Conservation (phyloP, 306 rosid genomes). For the Delonix regia region DNA sequence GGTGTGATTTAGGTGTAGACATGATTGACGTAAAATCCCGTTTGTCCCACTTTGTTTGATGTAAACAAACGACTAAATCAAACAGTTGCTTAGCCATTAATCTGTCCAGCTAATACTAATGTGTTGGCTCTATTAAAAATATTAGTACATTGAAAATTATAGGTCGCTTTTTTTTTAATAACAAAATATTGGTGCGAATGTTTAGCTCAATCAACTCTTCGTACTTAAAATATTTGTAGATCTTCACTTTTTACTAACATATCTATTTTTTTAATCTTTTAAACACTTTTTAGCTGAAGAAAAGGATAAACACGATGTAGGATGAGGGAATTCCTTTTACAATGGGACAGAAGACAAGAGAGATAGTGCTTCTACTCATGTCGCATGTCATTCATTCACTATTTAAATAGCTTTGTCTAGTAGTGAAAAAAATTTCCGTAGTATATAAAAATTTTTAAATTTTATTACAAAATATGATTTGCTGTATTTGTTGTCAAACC, state of each 20-base stretch:
- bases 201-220: not conserved
- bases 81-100: not conserved
- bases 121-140: not conserved
- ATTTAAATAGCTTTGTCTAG: not conserved
- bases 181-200: too few relatives aligned
- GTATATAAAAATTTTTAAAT: not conserved
- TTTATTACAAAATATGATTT: not conserved
- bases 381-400: constrained; percentile 9
- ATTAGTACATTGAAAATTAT: not conserved
- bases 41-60: constrained; percentile 43
- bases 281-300: not conserved
- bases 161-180: not conserved
- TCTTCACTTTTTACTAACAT: too few relatives aligned
- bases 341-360: constrained; percentile 7
- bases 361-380: constrained; percentile 17
- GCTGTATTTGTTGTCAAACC: not conserved
- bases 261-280: too few relatives aligned
- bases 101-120: constrained; percentile 21
- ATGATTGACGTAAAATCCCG: constrained; percentile 39
- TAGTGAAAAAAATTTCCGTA: not conserved
- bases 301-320: constrained; percentile 5
- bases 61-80: constrained; percentile 26
- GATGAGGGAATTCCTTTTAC: constrained; percentile 15
- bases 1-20: constrained; percentile 40
- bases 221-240: not conserved